phyloP scores from a whole-genome alignment of 257 asterid genomes.

The Perilla frutescens region DNA sequence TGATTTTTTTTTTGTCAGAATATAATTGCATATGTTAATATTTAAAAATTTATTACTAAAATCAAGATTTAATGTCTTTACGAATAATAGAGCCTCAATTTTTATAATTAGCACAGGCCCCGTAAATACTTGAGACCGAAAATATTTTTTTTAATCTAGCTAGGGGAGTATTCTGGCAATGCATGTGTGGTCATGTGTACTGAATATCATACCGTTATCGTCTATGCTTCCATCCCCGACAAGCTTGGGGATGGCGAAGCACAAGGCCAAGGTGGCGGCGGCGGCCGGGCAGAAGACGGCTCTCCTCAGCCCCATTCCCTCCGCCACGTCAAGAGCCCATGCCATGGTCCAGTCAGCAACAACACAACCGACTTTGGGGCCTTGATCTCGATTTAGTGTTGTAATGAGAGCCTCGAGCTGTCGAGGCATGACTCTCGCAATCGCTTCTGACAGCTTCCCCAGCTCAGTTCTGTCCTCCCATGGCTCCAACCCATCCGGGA shows the following conservation, averaged over 20 bases:
- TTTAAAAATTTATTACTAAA: too few relatives aligned
- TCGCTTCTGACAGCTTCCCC: conserved; percentile 39
- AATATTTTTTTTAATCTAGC: too few relatives aligned
- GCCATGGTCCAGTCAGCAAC: conserved; percentile 48
- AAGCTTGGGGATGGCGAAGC: conserved; percentile 31
- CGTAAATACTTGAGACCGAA: too few relatives aligned
- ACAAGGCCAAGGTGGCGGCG: conserved; percentile 41
- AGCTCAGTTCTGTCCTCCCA: conserved; percentile 60
- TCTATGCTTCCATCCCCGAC: conserved; percentile 52
- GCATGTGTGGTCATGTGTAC: too few relatives aligned
- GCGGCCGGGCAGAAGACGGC: conserved; percentile 56
- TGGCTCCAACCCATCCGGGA: conserved; percentile 64
- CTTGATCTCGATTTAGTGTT: conserved; percentile 20
- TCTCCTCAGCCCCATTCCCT: conserved; percentile 43
- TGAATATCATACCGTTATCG: conserved; percentile 35
- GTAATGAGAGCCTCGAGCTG: conserved; percentile 48
- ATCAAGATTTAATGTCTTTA: too few relatives aligned
- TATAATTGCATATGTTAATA: too few relatives aligned
- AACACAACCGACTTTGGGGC: conserved; percentile 38
- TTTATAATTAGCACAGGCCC: too few relatives aligned
- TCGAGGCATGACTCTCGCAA: conserved; percentile 46
- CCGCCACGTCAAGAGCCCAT: conserved; percentile 49
- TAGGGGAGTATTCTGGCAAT: too few relatives aligned
- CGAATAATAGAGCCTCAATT: too few relatives aligned
- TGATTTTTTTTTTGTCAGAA: too few relatives aligned